These are phyloP conservation scores for Ophiostoma montium DNA, from an alignment of 2,329 filamentous ascomycete genomes.

Conservation along the genomic window DNA sequence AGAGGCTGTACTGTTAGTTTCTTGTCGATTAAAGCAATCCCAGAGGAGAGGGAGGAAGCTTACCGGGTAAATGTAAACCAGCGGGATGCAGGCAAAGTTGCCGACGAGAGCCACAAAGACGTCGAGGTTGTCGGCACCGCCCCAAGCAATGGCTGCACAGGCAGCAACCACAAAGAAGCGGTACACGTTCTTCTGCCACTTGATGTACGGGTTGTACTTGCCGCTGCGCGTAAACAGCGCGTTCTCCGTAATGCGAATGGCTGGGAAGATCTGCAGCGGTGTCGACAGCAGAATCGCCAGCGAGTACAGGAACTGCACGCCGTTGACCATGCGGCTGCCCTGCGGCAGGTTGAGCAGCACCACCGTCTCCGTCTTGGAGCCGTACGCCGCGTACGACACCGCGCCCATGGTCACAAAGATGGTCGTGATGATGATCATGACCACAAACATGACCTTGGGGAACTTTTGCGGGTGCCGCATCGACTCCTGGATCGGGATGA, in stretches of 20 bases:
- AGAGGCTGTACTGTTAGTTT: constrained; percentile 53
- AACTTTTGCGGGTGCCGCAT: constrained; percentile 90
- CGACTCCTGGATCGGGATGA: constrained; percentile 95
- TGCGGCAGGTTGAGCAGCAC: constrained; percentile 93
- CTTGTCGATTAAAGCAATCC: no score
- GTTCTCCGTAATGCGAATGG: constrained; percentile 91
- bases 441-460: constrained; percentile 68
- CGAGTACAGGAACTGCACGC: constrained; percentile 94
- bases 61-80: constrained; percentile 97
- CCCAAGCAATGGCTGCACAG: constrained; percentile 81
- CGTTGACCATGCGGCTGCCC: constrained; percentile 88
- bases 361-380: constrained; percentile 88
- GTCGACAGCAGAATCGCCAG: constrained; percentile 92
- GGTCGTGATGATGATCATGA: constrained; percentile 91
- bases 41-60: constrained; percentile 28
- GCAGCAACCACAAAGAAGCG: constrained; percentile 83
- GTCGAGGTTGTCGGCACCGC: constrained; percentile 82
- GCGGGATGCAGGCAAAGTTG: constrained; percentile 91
- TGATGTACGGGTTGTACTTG: constrained; percentile 97
- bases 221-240: constrained; percentile 86
- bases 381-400: constrained; percentile 89
- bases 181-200: constrained; percentile 98
- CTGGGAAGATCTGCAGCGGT: constrained; percentile 91
- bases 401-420: constrained; percentile 87
- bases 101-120: constrained; percentile 95